A percentile compares a stretch with the other conserved stretches of the same genome.
Conservation (phyloP, 2,329 filamentous ascomycete genomes). For the Trichoderma hamatum region DNA sequence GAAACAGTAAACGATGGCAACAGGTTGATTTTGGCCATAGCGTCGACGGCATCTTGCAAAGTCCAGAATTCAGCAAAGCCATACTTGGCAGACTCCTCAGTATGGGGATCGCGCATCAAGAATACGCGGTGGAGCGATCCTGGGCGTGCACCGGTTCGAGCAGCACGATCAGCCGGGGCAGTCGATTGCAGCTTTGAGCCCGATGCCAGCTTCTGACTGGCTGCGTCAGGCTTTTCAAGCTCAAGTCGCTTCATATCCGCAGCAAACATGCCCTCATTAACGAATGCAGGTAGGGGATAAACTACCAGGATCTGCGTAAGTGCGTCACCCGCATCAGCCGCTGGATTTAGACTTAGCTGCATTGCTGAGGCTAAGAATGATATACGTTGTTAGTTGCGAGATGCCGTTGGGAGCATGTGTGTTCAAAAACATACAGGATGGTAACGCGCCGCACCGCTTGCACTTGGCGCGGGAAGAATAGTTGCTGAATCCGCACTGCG, state of each 20-base stretch:
- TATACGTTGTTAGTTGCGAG: slow-evolving; percentile 34
- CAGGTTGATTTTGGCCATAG: slow-evolving; percentile 70
- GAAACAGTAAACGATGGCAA: slow-evolving; percentile 78
- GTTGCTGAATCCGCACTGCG: slow-evolving; percentile 46
- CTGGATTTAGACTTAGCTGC: slow-evolving; percentile 49
- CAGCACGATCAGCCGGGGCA: slow-evolving; percentile 56
- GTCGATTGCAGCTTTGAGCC: slow-evolving; percentile 62
- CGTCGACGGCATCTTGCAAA: slow-evolving; percentile 74
- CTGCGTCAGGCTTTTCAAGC: slow-evolving; percentile 56
- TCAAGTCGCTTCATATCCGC: slow-evolving; percentile 76
- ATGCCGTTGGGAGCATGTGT: slow-evolving; percentile 42
- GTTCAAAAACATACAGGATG: slow-evolving; percentile 35
- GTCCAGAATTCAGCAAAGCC: slow-evolving; percentile 84
- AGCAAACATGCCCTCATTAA: slow-evolving; percentile 72
- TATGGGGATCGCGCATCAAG: slow-evolving; percentile 71
- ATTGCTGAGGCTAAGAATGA: slow-evolving; percentile 34
- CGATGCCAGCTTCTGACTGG: slow-evolving; percentile 49
- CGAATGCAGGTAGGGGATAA: slow-evolving; percentile 68
- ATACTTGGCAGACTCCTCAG: slow-evolving; percentile 75
- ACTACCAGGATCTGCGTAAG: slow-evolving; percentile 78
- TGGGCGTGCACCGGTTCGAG: slow-evolving; percentile 69
- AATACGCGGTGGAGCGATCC: slow-evolving; percentile 77
- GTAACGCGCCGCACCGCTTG: slow-evolving; percentile 43
- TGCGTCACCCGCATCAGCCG: slow-evolving; percentile 54
- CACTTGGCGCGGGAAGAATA: slow-evolving; percentile 44